phyloP scores from a whole-genome alignment of 306 rosid species.

The Luffa aegyptiaca region DNA sequence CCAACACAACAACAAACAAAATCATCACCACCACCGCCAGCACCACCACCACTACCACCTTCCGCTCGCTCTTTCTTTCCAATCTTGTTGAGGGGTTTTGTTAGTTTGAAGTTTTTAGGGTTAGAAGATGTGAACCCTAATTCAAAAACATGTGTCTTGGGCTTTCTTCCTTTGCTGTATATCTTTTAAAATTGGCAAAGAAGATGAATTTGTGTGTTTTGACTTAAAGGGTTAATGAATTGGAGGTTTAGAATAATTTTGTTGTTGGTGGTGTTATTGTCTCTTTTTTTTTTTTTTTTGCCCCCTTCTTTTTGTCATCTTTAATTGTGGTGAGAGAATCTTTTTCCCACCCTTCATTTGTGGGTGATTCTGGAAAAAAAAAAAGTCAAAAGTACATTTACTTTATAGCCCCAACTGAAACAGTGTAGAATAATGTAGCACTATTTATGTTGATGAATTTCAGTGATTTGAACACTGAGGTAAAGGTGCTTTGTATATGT shows the following conservation, averaged over 20 bases:
- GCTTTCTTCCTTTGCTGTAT: neutral
- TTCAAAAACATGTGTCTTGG: neutral
- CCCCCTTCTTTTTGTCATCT: neutral
- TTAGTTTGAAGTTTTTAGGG: neutral
- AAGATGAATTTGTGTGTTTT: neutral
- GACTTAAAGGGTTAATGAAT: neutral
- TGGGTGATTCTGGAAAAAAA: neutral
- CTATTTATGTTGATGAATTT: neutral
- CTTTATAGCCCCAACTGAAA: neutral
- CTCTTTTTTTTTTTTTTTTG: too few species aligned
- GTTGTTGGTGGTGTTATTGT: neutral
- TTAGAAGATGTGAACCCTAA: neutral
- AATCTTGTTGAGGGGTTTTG: neutral
- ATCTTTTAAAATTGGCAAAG: conserved; percentile 3
- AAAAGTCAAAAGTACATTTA: neutral
- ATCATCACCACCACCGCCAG: neutral
- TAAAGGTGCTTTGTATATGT: neutral
- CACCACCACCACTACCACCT: neutral
- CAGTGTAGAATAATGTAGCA: neutral
- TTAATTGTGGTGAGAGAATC: neutral
- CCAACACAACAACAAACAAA: neutral
- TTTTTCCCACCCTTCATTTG: neutral
- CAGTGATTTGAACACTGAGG: neutral
- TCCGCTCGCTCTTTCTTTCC: conserved; percentile 1
- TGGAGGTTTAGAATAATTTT: neutral